Percentiles rank a stretch among this genome's conserved stretches.
Conservation (phyloP, 1,284 basidiomycete genomes). For the Cryptococcus hybrid region DNA sequence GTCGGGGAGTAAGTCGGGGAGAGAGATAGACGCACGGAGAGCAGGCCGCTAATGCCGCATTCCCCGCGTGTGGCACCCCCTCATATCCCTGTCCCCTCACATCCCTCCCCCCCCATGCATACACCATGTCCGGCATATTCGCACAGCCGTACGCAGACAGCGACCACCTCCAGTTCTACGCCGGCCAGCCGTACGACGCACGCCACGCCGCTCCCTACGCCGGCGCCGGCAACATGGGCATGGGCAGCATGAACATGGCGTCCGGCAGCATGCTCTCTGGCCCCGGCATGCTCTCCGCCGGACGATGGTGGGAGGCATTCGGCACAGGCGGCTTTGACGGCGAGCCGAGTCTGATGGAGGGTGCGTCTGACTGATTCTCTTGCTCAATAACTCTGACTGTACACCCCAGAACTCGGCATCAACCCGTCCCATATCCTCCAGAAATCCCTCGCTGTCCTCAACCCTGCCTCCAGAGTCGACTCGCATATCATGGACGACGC, state of each 20-base stretch:
- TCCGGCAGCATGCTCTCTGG: constrained; percentile 31
- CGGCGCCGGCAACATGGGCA: constrained; percentile 24
- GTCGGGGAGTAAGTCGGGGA: background rate
- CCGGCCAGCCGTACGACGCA: constrained; percentile 26
- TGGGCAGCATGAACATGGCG: constrained; percentile 10
- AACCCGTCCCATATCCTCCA: constrained; percentile 94
- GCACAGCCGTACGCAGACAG: constrained; percentile 17
- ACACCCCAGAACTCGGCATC: constrained; percentile 81
- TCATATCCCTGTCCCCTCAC: background rate
- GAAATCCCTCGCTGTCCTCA: constrained; percentile 93
- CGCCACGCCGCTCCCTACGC: constrained; percentile 19
- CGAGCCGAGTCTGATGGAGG: constrained; percentile 88
- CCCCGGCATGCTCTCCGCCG: constrained; percentile 65
- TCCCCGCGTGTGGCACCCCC: constrained; percentile 12
- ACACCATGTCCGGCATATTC: background rate
- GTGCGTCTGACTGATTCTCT: constrained; percentile 53
- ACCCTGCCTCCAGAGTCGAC: constrained; percentile 82
- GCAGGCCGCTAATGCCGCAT: constrained; percentile 5
- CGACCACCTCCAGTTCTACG: constrained; percentile 15
- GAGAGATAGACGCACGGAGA: constrained; percentile 1
- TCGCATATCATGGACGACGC: constrained; percentile 99
- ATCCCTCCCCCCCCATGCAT: background rate
- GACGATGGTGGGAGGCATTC: constrained; percentile 91
- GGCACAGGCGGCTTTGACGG: constrained; percentile 94
- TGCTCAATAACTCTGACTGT: background rate